Evolutionary conservation across 257 asterid species (phyloP), one percentile per base, ranked within the genome.

Genomic region (Penstemon newberryi): DNA sequence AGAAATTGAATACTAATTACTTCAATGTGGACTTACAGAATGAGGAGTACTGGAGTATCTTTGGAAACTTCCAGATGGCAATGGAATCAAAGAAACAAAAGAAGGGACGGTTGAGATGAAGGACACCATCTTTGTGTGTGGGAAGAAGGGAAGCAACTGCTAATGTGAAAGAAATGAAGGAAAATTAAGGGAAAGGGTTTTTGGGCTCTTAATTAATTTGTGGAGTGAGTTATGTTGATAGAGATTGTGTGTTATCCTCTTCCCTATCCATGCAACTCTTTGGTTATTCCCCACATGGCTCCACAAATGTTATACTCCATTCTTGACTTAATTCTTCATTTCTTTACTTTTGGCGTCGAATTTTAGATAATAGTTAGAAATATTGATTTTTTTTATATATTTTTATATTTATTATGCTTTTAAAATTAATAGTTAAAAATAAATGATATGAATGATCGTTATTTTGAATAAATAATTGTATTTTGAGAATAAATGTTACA

Each of bases 51-150:
- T 10, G 25, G 73, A 64, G 61, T 43, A 58, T 75, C 70, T 77
- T 9, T 84, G 73, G 46, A 76, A 57, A 37, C 76, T 52, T 73
- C 59, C 65, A 75, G 77, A 66, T 11, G 85, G 57, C 6, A 83
- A 77, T 66, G 80, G 88, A 61, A 53, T 12, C 47, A 79, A 42
- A 45, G 89, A 75, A 68, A 73, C 74, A 63, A 79, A 50, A 60
- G 96, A 81, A 41, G 97, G 87, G 10, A 88, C 63, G 8, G 97
- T 84, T 57, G 96, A 89, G 70, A 85, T 72, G 86, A 86, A 92
- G 72, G 95, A 90, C 44, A 88, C 77, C 84, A 80, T 66, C 66
- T 56, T 25, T 67, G 39, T 46, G 44, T 33, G 38, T 6, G 58
- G 72, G 12, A 56, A 45, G 18, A 18, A 51, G 9, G 65, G 11